Percentiles rank a stretch among this genome's conserved stretches.
Conservation (phyloP, 2,329 filamentous ascomycete genomes). For the Colletotrichum sp. region DNA sequence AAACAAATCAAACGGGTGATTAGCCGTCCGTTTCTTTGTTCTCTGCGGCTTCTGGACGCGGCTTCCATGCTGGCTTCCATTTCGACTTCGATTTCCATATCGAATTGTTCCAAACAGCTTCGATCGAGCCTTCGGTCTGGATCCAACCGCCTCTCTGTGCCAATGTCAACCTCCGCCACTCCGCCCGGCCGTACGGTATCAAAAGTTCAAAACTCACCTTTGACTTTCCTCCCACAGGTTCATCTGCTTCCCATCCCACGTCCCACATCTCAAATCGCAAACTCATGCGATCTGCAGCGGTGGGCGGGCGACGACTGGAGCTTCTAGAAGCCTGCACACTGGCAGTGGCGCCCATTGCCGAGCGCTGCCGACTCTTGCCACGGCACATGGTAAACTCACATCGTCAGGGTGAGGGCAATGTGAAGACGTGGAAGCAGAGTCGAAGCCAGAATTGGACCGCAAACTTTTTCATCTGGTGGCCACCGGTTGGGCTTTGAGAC, state of each 20-base stretch:
- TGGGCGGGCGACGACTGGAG: background rate
- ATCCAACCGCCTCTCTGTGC: background rate
- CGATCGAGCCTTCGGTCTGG: background rate
- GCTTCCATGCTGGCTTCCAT: constrained; percentile 6
- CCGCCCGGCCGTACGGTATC: background rate
- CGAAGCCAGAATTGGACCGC: background rate
- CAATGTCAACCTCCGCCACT: background rate
- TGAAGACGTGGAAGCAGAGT: background rate
- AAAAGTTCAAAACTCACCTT: background rate
- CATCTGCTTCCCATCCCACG: constrained; percentile 6
- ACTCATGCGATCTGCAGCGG: background rate
- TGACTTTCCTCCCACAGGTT: constrained; percentile 5
- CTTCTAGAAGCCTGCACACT: background rate
- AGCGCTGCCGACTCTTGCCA: background rate
- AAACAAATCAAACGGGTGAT: constrained; percentile 1
- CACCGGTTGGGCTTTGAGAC: background rate
- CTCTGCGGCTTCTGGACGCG: background rate
- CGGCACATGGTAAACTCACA: background rate
- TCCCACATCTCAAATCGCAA: background rate
- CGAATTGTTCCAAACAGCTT: background rate
- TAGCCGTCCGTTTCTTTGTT: constrained; percentile 14
- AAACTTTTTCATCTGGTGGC: background rate
- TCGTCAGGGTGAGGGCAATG: background rate
- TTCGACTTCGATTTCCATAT: background rate
- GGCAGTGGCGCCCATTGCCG: background rate